A percentile compares a stretch with the other conserved stretches of the same genome.
These are phyloP conservation scores for Cytospora mali DNA, from an alignment of 2,329 filamentous ascomycete genomes.

Conservation along the genomic window DNA sequence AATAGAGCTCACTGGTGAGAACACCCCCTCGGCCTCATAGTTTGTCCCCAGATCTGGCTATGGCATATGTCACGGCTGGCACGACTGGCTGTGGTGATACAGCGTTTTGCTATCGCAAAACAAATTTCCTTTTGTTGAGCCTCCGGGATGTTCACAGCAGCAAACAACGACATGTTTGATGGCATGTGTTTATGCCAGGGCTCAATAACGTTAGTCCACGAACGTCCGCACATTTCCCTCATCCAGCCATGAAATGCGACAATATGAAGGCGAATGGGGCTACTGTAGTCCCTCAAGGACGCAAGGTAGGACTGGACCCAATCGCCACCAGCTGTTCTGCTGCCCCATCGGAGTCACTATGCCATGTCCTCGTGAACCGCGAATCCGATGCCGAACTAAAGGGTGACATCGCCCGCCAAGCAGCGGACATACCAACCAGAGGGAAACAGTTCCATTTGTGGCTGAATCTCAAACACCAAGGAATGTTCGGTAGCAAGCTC, in stretches of 20 bases:
- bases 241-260: not conserved
- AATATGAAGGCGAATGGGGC: not conserved
- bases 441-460: not conserved
- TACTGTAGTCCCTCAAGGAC: not conserved
- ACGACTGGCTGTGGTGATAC: not conserved
- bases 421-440: constrained; percentile 9
- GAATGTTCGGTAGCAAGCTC: constrained; percentile 12
- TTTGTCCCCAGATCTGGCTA: too few relatives aligned
- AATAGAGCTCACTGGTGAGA: not conserved
- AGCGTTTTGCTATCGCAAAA: not conserved
- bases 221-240: not conserved
- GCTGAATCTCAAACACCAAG: constrained; percentile 17
- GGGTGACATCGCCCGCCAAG: not conserved
- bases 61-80: constrained; percentile 17
- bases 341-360: not conserved
- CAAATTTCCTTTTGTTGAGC: not conserved
- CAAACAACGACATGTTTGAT: not conserved
- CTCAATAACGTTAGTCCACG: constrained; percentile 1
- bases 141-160: not conserved
- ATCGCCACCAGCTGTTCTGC: not conserved
- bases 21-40: not conserved
- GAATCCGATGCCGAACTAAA: constrained; percentile 12
- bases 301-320: not conserved
- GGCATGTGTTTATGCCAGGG: constrained; percentile 20
- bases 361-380: not conserved